These are phyloP conservation scores for Lizanozyma gosingica DNA, from an alignment of 1,139 yeast species.

Conservation along the genomic window DNA sequence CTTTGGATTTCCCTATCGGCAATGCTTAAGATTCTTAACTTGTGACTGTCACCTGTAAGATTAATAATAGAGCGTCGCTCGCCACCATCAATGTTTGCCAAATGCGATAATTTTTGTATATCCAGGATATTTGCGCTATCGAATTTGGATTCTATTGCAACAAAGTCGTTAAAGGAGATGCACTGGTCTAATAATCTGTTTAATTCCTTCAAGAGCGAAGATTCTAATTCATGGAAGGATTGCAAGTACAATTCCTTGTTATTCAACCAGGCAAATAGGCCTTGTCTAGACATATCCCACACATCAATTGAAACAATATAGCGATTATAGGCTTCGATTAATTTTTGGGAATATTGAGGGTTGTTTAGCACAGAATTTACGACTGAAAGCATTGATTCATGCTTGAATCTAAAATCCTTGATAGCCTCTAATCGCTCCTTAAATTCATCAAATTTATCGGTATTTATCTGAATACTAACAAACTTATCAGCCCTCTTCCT, in stretches of 20 bases:
- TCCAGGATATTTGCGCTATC: background rate
- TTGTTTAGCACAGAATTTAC: background rate
- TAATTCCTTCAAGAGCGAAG: constrained; percentile 15
- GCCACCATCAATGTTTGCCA: background rate
- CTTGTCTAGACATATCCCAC: constrained; percentile 27
- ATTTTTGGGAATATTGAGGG: constrained; percentile 8
- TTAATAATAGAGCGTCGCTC: background rate
- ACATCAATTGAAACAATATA: constrained; percentile 19
- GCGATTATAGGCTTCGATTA: constrained; percentile 25
- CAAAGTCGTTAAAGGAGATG: constrained; percentile 20
- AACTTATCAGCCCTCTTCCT: constrained; percentile 71
- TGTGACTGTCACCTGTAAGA: constrained; percentile 8
- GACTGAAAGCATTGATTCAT: constrained; percentile 18
- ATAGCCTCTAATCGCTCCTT: constrained; percentile 40
- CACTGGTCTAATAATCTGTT: constrained; percentile 21
- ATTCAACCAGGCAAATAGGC: constrained; percentile 23
- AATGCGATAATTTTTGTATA: too few species aligned
- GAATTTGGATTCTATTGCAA: constrained; percentile 7
- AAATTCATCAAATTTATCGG: constrained; percentile 32
- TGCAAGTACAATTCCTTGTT: constrained; percentile 21
- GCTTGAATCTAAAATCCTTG: constrained; percentile 40
- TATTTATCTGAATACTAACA: constrained; percentile 51
- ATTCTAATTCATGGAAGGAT: constrained; percentile 16
- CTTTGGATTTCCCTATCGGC: constrained; percentile 22
- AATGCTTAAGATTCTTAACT: constrained; percentile 21